Base-by-base conservation (phyloP, 1,139 yeast species). In the Blastobotrys indianensis region DNA sequence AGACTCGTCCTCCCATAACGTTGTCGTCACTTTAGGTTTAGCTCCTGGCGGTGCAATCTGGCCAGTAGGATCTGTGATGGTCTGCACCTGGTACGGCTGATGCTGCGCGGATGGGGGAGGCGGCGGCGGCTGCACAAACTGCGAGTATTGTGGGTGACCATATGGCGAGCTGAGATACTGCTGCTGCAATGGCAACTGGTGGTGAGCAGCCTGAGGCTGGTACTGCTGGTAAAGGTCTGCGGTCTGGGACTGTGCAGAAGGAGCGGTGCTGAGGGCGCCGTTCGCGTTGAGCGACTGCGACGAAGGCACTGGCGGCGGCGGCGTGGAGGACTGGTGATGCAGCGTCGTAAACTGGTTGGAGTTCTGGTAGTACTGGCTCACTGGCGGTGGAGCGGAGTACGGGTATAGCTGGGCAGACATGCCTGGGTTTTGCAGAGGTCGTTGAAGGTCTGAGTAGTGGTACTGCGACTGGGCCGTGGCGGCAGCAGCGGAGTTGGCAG, bases 1-100 rank as follows among this genome's bases (percentile, higher is more conserved):
- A 57, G 87, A 85, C 62, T 90, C 97, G 63, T 90, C 97, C 65
- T 90, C 97, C 97, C 97, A 90, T 80, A 87, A 79, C 8, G 97
- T 87, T 20, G 97, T 88, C 44, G 95, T 86, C 53, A 90, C 94
- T 55, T 94, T 74, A 23, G 96, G 97, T 54, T 87, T 75, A 54
- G 82, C 67, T 13, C 79, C 80, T 20, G 76, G 76, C 4, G 82
- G 82, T 47, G 77, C 80, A 29, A 71, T 66, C 61, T 77, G 82
- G n/a, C 82, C 82, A 3, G 74, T 73, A 6, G 72, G 70, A 39
- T 75, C 76, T 28, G 74, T 67, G 20, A 66, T 54, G 39, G 51
- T 48, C 43, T 37, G 48, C 44, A 16, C 47, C 46, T 13, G 40
- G 42, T 32, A 52, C 36, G 35, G 50, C 37, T 50, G 57, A 35